A percentile compares a stretch with the other conserved stretches of the same genome.
phyloP scores from a whole-genome alignment of 2,329 filamentous ascomycete genomes.

The Penicillium frequentans region DNA sequence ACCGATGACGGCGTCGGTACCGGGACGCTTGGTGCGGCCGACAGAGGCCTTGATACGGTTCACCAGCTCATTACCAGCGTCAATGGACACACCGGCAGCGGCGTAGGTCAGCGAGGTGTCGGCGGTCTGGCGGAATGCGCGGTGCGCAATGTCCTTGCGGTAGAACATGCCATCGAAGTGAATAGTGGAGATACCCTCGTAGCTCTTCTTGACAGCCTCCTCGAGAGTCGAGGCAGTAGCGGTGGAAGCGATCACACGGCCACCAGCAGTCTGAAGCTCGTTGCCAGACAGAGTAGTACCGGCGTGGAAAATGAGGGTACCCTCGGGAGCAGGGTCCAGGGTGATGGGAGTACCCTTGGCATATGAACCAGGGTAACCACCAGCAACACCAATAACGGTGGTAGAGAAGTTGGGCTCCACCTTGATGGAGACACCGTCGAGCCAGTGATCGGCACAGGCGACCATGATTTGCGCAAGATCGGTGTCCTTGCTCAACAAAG shows the following conservation, averaged over 20 bases:
- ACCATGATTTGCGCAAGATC: conserved; percentile 88
- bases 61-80: conserved; percentile 90
- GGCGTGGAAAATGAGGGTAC: conserved; percentile 84
- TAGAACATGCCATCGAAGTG: conserved; percentile 88
- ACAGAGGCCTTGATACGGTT: conserved; percentile 88
- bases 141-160: conserved; percentile 87
- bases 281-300: conserved; percentile 69
- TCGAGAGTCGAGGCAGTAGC: conserved; percentile 73
- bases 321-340: conserved; percentile 54
- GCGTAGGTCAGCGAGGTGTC: conserved; percentile 74
- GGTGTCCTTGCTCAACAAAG: conserved; percentile 72
- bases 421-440: conserved; percentile 68
- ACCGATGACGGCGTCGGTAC: conserved; percentile 89
- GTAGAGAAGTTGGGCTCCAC: conserved; percentile 72
- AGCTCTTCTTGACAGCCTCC: conserved; percentile 83
- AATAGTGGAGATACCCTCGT: conserved; percentile 76
- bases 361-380: conserved; percentile 86
- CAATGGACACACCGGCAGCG: conserved; percentile 88
- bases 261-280: conserved; percentile 74
- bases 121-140: conserved; percentile 48
- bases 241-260: conserved; percentile 90
- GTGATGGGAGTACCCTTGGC: conserved; percentile 70
- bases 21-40: conserved; percentile 77
- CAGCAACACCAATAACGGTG: conserved; percentile 91
- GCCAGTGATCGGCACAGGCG: conserved; percentile 73